These are phyloP conservation scores for Saccharomycopsis schoenii DNA, from an alignment of 805 yeast species.

Conservation along the genomic window DNA sequence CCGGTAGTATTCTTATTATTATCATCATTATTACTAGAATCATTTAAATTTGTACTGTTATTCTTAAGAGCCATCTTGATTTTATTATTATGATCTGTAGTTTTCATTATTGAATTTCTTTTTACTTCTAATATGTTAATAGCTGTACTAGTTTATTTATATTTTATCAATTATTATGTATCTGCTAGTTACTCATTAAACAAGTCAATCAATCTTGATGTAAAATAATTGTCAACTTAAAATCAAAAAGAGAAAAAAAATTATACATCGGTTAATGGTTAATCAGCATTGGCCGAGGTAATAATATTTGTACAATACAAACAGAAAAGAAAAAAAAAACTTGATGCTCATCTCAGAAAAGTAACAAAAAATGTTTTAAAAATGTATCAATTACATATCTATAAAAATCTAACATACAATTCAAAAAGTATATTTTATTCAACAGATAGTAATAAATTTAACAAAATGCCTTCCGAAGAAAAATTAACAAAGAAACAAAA, in stretches of 20 bases:
- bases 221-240: too few relatives aligned
- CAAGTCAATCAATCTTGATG: too few relatives aligned
- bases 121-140: too few relatives aligned
- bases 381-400: background rate
- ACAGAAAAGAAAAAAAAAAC: background rate
- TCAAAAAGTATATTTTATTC: too few relatives aligned
- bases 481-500: constrained; percentile 58
- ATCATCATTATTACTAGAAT: background rate
- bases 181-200: too few relatives aligned
- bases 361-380: constrained; percentile 5
- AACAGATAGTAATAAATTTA: too few relatives aligned
- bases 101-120: background rate
- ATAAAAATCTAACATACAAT: background rate
- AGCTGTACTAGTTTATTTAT: too few relatives aligned
- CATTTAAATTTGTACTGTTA: background rate
- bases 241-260: background rate
- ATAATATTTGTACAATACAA: background rate
- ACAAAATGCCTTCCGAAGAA: constrained; percentile 18
- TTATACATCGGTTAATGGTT: too few relatives aligned
- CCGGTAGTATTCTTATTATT: too few relatives aligned
- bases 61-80: background rate
- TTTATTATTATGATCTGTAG: background rate
- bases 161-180: too few relatives aligned
- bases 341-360: constrained; percentile 3
- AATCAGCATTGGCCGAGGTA: background rate